Evolutionary conservation across 2,329 filamentous ascomycete genomes (phyloP).

Genomic region (Emydomyces testavorans): DNA sequence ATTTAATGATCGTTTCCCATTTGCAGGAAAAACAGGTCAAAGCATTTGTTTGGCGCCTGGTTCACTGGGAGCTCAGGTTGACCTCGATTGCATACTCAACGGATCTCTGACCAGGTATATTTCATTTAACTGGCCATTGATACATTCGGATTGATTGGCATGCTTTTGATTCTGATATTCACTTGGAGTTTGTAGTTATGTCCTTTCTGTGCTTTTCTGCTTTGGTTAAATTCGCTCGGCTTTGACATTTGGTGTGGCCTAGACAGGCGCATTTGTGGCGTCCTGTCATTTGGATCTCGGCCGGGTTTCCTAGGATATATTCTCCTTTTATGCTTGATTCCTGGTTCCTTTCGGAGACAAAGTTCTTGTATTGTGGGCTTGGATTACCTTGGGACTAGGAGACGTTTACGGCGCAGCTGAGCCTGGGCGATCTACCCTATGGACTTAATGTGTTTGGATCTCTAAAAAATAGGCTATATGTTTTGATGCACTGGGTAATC

Average conservation of each 20-base stretch:
- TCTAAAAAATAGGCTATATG: constrained; percentile 5
- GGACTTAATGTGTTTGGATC: constrained; percentile 11
- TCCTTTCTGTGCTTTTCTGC: neutral
- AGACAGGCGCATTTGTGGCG: constrained; percentile 7
- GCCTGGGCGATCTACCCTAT: constrained; percentile 1
- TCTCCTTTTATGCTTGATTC: neutral
- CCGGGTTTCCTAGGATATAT: neutral
- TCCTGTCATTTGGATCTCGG: constrained; percentile 7
- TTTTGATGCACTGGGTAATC: constrained; percentile 4
- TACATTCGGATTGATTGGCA: neutral
- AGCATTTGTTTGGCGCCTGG: constrained; percentile 9
- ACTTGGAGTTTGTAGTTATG: neutral
- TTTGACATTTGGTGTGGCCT: constrained; percentile 1
- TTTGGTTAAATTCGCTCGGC: neutral
- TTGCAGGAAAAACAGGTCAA: constrained; percentile 1
- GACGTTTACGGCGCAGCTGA: constrained; percentile 8
- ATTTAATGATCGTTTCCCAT: constrained; percentile 3
- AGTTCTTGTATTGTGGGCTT: neutral
- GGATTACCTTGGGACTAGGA: neutral
- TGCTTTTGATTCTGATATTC: neutral
- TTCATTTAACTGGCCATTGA: neutral
- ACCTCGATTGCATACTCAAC: neutral
- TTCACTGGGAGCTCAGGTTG: neutral
- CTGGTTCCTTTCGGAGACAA: constrained; percentile 4
- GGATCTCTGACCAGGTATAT: neutral